Base-by-base conservation (phyloP, 2,329 filamentous ascomycete species). In the Paraconiothyrium sp. region DNA sequence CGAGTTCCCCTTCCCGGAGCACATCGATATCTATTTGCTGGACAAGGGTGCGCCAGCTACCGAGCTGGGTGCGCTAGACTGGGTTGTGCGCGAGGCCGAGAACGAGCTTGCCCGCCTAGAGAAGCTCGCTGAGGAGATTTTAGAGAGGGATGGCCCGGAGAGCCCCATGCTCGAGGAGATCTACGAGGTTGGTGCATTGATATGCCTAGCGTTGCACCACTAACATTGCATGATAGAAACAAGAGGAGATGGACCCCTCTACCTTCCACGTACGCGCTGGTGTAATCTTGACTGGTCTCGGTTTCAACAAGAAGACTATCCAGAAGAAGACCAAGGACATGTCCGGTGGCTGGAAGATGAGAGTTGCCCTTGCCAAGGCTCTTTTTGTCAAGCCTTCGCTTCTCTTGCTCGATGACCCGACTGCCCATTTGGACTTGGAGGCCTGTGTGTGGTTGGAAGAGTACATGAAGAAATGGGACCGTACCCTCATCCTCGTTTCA, bases 261-360 rank as follows among this genome's bases (percentile, higher is more conserved):
- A 99, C 96, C 56, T 99, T 99, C 83, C 85, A 93, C 77, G 97
- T 94, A 64, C 93, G 95, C 78, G 95, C 95, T 64, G 97, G 94
- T 59, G 90, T 97, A 69, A 99, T 99, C 79, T 83, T 99, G 72
- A 99, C 95, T 59, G 95, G 95, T 93, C 91, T 99, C 62, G 95
- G 95, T 70, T 99, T 99, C 89, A 97, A 99, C 90, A 98, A 98
- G 86, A 84, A 83, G 72, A 99, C 96, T 59, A 98, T 99, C 78
- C 85, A 96, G 82, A 99, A 99, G 89, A 97, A 96, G 89, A 99
- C 96, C 74, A 99, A 98, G 88, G 96, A 99, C 81, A 99, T 99
- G 96, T 99, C 95, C 69, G 95, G 95, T 92, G 95, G 95, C 74
- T 99, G 95, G 95, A 90, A 94, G 86, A 99, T 99, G 95, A 93